Percentiles rank a stretch among this genome's conserved stretches.
phyloP scores from a whole-genome alignment of 2,329 filamentous ascomycete species.

The Trichothecium roseum region DNA sequence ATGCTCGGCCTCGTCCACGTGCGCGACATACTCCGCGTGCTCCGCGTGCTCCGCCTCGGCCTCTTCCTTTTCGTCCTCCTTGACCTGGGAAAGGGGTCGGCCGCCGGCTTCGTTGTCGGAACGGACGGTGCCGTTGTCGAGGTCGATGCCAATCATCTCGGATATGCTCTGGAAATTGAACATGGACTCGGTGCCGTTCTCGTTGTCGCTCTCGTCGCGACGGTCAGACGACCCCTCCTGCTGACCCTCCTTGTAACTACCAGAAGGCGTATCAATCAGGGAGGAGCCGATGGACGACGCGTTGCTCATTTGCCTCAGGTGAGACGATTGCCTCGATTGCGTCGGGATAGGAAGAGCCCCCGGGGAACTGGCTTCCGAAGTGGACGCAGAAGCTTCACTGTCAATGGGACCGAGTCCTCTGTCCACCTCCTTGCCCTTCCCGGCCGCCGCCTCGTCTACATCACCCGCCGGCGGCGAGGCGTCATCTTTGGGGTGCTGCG shows the following conservation, averaged over 20 bases:
- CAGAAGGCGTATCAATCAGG: conserved; percentile 53
- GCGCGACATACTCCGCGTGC: conserved; percentile 4
- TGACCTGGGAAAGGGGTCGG: conserved; percentile 24
- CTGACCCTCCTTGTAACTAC: conserved; percentile 36
- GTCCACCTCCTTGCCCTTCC: conserved; percentile 63
- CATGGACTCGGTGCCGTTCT: conserved; percentile 58
- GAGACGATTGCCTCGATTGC: conserved; percentile 52
- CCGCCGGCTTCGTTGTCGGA: conserved; percentile 13
- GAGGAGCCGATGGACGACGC: conserved; percentile 79
- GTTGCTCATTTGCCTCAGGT: conserved; percentile 75
- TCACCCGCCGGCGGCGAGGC: conserved; percentile 12
- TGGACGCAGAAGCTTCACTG: background rate
- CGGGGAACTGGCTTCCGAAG: conserved; percentile 19
- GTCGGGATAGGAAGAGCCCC: conserved; percentile 34
- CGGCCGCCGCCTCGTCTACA: conserved; percentile 16
- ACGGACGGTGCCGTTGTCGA: conserved; percentile 33
- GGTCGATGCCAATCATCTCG: conserved; percentile 64
- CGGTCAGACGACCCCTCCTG: conserved; percentile 25
- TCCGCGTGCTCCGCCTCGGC: conserved; percentile 21
- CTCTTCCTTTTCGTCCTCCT: conserved; percentile 26
- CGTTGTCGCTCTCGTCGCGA: conserved; percentile 28
- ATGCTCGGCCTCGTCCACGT: background rate
- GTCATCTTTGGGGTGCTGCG: conserved; percentile 14
- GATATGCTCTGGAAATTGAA: conserved; percentile 87
- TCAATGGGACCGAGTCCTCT: conserved; percentile 21